Conservation (phyloP, 2,329 filamentous ascomycete genomes). For the Furcasterigmium furcatum region DNA sequence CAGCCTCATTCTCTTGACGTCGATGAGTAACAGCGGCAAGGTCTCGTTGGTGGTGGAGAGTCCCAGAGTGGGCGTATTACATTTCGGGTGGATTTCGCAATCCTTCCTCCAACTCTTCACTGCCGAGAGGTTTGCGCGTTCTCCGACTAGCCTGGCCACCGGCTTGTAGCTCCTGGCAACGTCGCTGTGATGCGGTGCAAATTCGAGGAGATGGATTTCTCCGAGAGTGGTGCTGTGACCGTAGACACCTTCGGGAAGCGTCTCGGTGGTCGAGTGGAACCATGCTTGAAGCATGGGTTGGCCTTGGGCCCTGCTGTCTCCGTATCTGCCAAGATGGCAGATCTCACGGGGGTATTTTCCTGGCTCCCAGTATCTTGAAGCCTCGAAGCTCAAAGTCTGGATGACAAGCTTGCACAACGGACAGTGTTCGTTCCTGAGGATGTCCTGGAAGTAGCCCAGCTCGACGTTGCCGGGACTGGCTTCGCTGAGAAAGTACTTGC, state of each 20-base stretch:
- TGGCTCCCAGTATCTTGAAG: neutral
- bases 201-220: neutral
- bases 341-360: neutral
- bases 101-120: neutral
- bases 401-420: neutral
- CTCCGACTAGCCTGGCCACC: neutral
- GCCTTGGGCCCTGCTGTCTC: neutral
- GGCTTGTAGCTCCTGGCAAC: neutral
- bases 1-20: neutral
- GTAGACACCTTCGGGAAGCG: neutral
- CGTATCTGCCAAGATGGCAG: neutral
- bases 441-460: slow-evolving; percentile 1
- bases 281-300: neutral
- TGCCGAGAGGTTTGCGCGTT: neutral
- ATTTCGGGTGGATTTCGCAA: neutral
- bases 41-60: neutral
- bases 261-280: neutral
- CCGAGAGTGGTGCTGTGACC: neutral
- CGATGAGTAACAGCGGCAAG: neutral
- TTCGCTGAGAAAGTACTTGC: neutral
- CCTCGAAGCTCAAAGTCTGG: neutral
- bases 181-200: neutral
- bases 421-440: neutral
- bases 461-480: neutral
- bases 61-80: neutral